Evolutionary conservation across 1,284 basidiomycete genomes (phyloP).

Genomic region (Grifola frondosa): DNA sequence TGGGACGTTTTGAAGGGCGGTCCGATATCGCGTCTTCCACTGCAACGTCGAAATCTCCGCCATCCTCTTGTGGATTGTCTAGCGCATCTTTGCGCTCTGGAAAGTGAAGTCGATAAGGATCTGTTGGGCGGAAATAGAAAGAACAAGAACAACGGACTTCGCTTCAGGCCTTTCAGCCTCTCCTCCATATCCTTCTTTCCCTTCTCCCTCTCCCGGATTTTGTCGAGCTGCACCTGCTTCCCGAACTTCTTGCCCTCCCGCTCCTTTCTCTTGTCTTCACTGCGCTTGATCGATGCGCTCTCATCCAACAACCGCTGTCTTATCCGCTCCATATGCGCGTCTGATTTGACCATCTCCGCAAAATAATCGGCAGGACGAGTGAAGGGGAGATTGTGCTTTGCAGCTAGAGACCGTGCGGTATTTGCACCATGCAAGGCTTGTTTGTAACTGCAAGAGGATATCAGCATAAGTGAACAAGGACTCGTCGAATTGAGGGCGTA

Average conservation of each 20-base stretch:
- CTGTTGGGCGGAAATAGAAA: not conserved
- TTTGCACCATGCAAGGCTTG: constrained; percentile 87
- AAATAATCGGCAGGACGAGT: constrained; percentile 95
- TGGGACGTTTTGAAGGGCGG: constrained; percentile 63
- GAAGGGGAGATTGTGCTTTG: constrained; percentile 80
- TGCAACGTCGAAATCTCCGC: constrained; percentile 80
- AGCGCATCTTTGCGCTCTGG: constrained; percentile 83
- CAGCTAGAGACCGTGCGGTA: constrained; percentile 71
- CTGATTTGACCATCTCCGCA: constrained; percentile 98
- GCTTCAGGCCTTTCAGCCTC: constrained; percentile 79
- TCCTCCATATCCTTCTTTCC: constrained; percentile 85
- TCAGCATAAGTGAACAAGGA: constrained; percentile 13
- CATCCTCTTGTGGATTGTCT: constrained; percentile 67
- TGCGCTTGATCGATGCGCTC: constrained; percentile 84
- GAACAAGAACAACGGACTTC: constrained; percentile 59
- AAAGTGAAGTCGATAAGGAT: not conserved
- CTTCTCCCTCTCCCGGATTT: constrained; percentile 74
- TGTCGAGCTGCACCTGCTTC: constrained; percentile 92
- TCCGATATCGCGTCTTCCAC: constrained; percentile 84
- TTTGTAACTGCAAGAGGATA: constrained; percentile 72
- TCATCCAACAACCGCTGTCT: constrained; percentile 91
- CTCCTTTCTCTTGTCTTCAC: constrained; percentile 89
- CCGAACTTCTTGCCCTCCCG: constrained; percentile 98
- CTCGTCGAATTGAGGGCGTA: constrained; percentile 38
- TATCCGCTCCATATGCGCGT: constrained; percentile 97